Conservation (phyloP, 78 protist genomes). For the Dictyostelium intermedium region DNA sequence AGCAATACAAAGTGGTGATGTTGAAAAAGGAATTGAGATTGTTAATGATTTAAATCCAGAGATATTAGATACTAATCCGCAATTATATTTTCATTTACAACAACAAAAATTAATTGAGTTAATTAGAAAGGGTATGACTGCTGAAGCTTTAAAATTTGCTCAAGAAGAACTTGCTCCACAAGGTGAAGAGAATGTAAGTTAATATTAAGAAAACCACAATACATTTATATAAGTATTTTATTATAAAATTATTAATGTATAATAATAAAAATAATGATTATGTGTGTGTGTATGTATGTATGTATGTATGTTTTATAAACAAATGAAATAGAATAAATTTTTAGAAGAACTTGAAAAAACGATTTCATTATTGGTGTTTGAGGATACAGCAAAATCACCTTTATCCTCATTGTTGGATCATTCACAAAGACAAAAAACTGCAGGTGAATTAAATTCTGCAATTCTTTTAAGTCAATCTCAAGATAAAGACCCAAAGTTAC, state of each 20-base stretch:
- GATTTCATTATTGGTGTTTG: conserved; percentile 92
- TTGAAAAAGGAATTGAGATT: conserved; percentile 87
- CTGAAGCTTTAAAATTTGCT: conserved; percentile 93
- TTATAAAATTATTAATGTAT: background rate
- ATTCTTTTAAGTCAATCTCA: conserved; percentile 88
- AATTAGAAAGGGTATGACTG: conserved; percentile 80
- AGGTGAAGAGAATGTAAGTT: conserved; percentile 91
- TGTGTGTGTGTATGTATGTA: too few species aligned
- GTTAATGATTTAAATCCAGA: conserved; percentile 93
- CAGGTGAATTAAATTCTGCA: conserved; percentile 92
- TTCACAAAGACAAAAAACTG: conserved; percentile 91
- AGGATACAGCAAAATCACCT: conserved; percentile 79
- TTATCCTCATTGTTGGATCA: conserved; percentile 56
- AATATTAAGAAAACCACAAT: too few species aligned
- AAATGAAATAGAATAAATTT: conserved; percentile 63
- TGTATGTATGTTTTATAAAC: too few species aligned
- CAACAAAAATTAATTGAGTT: conserved; percentile 94
- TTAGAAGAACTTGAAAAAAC: conserved; percentile 92
- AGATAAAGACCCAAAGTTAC: conserved; percentile 92
- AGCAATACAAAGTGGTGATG: conserved; percentile 87
- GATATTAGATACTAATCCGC: conserved; percentile 89
- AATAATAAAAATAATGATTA: background rate
- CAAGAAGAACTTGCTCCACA: conserved; percentile 92
- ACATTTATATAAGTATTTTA: too few species aligned
- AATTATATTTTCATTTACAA: conserved; percentile 90